Evolutionary conservation across 805 yeast species (phyloP).

Genomic region (Saturnispora zaruensis): DNA sequence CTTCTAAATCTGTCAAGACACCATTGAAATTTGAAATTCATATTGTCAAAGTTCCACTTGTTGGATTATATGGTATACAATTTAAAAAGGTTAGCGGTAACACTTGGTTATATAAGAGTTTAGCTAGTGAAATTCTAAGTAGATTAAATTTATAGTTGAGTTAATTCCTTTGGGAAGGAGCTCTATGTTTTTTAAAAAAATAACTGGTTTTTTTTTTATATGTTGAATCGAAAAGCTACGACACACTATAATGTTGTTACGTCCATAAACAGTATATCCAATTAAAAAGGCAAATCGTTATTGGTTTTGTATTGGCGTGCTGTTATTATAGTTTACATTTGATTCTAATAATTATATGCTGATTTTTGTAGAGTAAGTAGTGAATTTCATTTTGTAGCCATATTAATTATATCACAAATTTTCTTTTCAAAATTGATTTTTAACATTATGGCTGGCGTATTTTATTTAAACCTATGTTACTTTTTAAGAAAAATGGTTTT

Average conservation of each 20-base stretch:
- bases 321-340: too few species aligned
- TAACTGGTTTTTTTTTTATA: not conserved
- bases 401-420: too few species aligned
- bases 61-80: slow-evolving; percentile 87
- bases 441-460: too few species aligned
- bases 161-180: not conserved
- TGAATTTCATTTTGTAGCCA: too few species aligned
- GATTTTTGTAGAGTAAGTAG: too few species aligned
- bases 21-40: slow-evolving; percentile 87
- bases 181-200: not conserved
- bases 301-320: too few species aligned
- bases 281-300: too few species aligned
- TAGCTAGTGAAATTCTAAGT: slow-evolving; percentile 76
- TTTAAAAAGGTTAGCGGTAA: slow-evolving; percentile 90
- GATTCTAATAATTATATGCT: too few species aligned
- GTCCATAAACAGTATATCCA: too few species aligned
- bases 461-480: too few species aligned
- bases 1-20: slow-evolving; percentile 28
- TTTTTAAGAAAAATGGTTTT: too few species aligned
- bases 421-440: too few species aligned
- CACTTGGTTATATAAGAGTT: slow-evolving; percentile 88
- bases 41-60: slow-evolving; percentile 84
- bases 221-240: not conserved
- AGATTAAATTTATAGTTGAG: slow-evolving; percentile 50
- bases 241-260: not conserved